Evolutionary conservation across 1,139 yeast genomes (phyloP).

Genomic region (Ogataea hybrid): DNA sequence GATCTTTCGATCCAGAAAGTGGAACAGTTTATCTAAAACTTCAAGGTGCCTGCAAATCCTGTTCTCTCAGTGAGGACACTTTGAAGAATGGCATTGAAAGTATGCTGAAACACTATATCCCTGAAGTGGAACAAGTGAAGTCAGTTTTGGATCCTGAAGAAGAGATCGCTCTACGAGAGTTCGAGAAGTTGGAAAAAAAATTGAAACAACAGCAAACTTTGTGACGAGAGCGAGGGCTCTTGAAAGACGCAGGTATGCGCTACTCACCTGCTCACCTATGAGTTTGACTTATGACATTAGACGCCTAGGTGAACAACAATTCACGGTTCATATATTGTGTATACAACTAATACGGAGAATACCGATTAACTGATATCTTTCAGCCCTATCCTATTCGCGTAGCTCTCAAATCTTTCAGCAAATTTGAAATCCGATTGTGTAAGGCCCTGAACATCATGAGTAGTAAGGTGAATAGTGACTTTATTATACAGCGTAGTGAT

Average conservation of each 20-base stretch:
- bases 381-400: no score
- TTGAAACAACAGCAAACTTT: slow-evolving; percentile 20
- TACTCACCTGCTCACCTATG: neutral
- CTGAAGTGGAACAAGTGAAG: slow-evolving; percentile 74
- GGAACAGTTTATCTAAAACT: slow-evolving; percentile 74
- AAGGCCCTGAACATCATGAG: no score
- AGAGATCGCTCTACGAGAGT: slow-evolving; percentile 61
- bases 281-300: no score
- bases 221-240: neutral
- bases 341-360: no score
- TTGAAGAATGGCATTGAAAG: slow-evolving; percentile 78
- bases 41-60: slow-evolving; percentile 81
- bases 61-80: slow-evolving; percentile 75
- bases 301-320: no score
- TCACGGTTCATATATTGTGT: no score
- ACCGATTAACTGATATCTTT: neutral
- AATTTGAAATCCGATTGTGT: no score
- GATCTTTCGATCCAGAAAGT: slow-evolving; percentile 63
- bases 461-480: no score
- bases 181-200: slow-evolving; percentile 49
- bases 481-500: no score
- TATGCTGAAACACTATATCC: slow-evolving; percentile 82
- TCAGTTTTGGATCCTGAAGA: slow-evolving; percentile 66
- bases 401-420: no score
- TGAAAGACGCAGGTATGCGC: neutral